Percentiles rank a stretch among this genome's conserved stretches.
Evolutionary conservation across 140 eudicot species (phyloP).

Genomic region (Cichorium intybus): DNA sequence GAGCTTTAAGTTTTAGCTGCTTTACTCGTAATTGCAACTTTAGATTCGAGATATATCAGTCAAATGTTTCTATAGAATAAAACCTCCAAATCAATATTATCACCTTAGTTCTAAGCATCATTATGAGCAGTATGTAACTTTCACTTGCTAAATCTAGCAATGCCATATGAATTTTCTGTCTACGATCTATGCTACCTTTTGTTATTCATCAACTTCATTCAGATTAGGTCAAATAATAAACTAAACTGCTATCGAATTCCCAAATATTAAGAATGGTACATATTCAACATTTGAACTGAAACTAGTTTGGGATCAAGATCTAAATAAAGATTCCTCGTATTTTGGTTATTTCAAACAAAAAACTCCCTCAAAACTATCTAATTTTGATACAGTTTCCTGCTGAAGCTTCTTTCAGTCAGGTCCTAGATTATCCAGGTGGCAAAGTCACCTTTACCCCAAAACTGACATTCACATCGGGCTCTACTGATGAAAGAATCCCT

Average conservation of each 20-base stretch:
- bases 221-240: not conserved
- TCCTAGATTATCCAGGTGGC: constrained; percentile 79
- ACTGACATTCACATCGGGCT: constrained; percentile 44
- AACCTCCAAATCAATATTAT: not conserved
- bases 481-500: constrained; percentile 55
- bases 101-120: not conserved
- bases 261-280: not conserved
- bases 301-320: not conserved
- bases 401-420: constrained; percentile 35
- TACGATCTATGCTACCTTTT: not conserved
- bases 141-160: not conserved
- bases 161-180: not conserved
- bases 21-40: not conserved
- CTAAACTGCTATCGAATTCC: not conserved
- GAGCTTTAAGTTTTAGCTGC: not conserved
- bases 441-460: constrained; percentile 50
- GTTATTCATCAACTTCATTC: not conserved
- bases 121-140: not conserved
- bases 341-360: constrained; percentile 8
- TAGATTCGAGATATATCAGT: not conserved
- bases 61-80: not conserved
- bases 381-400: constrained; percentile 7
- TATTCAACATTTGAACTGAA: constrained; percentile 13
- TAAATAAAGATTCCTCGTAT: not conserved
- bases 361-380: not conserved